Evolutionary conservation across 805 yeast genomes (phyloP).

Genomic region (Yamadazyma nakazawae): DNA sequence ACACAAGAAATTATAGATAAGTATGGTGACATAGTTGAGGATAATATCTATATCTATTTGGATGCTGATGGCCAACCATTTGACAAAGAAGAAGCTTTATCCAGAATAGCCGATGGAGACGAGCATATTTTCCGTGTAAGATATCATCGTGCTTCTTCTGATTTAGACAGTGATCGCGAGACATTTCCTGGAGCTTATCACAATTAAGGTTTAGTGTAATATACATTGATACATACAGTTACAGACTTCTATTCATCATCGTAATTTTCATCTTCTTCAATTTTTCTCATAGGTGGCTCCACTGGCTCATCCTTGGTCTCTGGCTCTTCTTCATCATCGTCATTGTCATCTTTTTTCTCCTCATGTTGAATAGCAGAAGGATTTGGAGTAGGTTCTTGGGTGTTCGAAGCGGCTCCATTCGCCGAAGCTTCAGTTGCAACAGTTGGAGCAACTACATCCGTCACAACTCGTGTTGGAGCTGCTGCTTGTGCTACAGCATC

Average conservation of each 20-base stretch:
- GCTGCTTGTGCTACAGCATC: constrained; percentile 6
- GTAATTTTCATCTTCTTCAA: constrained; percentile 46
- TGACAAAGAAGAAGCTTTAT: background rate
- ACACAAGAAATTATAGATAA: constrained; percentile 12
- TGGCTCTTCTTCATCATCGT: constrained; percentile 11
- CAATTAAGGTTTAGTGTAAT: background rate
- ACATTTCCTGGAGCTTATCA: background rate
- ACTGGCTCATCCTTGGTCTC: constrained; percentile 24
- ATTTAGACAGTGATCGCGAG: background rate
- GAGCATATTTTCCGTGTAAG: background rate
- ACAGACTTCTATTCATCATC: constrained; percentile 33
- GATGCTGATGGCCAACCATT: background rate
- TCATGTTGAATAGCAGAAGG: constrained; percentile 4
- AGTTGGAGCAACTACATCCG: background rate
- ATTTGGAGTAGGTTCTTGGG: background rate
- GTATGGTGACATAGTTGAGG: background rate
- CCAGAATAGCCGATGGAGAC: background rate
- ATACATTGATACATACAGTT: constrained; percentile 2
- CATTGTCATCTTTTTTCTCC: constrained; percentile 9
- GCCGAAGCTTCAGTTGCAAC: constrained; percentile 5
- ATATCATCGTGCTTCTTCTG: background rate
- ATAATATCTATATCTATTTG: background rate
- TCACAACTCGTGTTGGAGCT: constrained; percentile 9
- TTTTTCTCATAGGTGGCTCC: constrained; percentile 45
- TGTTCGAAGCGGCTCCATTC: constrained; percentile 3